Evolutionary conservation across 139 green algal genomes (phyloP).

Genomic region (Pleodorina starrii): DNA sequence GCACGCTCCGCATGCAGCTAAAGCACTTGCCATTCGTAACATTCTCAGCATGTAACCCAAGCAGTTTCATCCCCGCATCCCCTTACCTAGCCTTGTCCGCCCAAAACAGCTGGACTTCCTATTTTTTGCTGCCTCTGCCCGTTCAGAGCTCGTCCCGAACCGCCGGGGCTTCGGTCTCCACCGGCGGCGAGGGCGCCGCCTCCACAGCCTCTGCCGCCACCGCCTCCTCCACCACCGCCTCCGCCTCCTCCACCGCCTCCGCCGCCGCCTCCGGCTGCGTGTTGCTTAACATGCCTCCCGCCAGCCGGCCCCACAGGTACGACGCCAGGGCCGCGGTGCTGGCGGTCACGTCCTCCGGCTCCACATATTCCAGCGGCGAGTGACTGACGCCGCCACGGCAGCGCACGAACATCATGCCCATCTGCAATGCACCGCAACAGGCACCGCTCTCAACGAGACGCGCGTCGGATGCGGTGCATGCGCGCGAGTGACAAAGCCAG

Average conservation of each 20-base stretch:
- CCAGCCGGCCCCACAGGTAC: slow-evolving; percentile 51
- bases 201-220: not conserved
- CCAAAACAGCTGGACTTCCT: too few relatives aligned
- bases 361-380: slow-evolving; percentile 84
- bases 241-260: not conserved
- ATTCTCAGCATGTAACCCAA: too few relatives aligned
- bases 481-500: too few relatives aligned
- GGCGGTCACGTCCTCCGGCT: slow-evolving; percentile 74
- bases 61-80: too few relatives aligned
- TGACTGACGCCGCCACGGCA: slow-evolving; percentile 87
- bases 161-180: not conserved
- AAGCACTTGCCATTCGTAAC: too few relatives aligned
- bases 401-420: slow-evolving; percentile 95
- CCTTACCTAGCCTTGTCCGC: too few relatives aligned
- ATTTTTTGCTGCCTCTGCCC: too few relatives aligned
- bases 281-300: not conserved
- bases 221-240: too few relatives aligned
- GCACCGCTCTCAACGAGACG: too few relatives aligned
- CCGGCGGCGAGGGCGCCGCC: not conserved
- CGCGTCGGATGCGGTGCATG: too few relatives aligned
- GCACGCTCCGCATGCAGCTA: too few relatives aligned
- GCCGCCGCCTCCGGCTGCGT: not conserved
- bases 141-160: slow-evolving; percentile 3
- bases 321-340: slow-evolving; percentile 63
- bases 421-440: too few relatives aligned